Evolutionary conservation across 371 early-diverging fungal genomes (phyloP).

Genomic region (Mortierella polycephala): DNA sequence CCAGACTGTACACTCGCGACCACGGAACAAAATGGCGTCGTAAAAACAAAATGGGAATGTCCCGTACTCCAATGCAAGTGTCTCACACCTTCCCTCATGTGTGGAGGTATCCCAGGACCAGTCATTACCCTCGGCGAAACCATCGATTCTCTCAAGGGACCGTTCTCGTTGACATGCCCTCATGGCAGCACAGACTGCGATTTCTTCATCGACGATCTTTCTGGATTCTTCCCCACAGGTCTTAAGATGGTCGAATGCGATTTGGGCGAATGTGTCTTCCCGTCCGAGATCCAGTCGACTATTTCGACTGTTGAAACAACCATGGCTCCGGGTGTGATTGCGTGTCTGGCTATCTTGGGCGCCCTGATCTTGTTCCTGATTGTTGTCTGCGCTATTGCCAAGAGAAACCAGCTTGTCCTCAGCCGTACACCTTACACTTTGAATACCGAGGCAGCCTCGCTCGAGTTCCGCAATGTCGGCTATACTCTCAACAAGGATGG

Average conservation of each 20-base stretch:
- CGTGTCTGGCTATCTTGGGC: conserved; percentile 35
- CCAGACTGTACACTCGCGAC: conserved; percentile 27
- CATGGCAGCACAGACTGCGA: conserved; percentile 29
- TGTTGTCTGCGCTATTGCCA: conserved; percentile 33
- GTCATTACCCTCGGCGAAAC: conserved; percentile 12
- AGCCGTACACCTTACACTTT: conserved; percentile 28
- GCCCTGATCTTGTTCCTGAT: conserved; percentile 30
- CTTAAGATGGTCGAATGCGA: conserved; percentile 44
- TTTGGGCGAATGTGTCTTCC: conserved; percentile 49
- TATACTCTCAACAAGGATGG: conserved; percentile 52
- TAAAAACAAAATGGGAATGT: conserved; percentile 37
- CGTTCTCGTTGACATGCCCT: conserved; percentile 42
- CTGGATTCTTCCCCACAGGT: conserved; percentile 47
- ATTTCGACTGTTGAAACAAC: conserved; percentile 7
- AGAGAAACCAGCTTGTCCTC: conserved; percentile 34
- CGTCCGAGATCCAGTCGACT: conserved; percentile 34
- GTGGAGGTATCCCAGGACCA: conserved; percentile 43
- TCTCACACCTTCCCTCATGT: conserved; percentile 27
- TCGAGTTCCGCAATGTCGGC: conserved; percentile 53
- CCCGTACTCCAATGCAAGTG: conserved; percentile 28
- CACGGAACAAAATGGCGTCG: conserved; percentile 7
- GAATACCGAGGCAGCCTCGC: conserved; percentile 49
- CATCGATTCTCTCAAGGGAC: conserved; percentile 29
- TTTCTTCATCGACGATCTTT: conserved; percentile 32
- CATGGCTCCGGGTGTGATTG: conserved; percentile 40